Evolutionary conservation across 2,329 filamentous ascomycete genomes (phyloP).

Genomic region (Fusarium ambrosium): DNA sequence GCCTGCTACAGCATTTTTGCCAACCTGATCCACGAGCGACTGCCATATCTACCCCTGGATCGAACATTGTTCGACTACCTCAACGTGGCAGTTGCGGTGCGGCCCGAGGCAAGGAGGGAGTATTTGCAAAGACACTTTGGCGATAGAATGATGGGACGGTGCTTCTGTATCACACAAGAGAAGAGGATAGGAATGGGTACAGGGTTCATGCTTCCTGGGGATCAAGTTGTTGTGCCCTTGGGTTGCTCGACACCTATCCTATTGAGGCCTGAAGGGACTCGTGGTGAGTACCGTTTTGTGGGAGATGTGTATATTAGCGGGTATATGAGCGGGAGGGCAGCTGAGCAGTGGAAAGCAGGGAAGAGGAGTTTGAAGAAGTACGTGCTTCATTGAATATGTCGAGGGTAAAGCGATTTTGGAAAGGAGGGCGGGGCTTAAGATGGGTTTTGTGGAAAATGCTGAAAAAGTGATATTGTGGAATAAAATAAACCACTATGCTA

Average conservation of each 20-base stretch:
- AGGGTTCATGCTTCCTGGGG: constrained; percentile 27
- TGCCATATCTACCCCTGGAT: constrained; percentile 15
- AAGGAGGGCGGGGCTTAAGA: background rate
- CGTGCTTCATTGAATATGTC: constrained; percentile 13
- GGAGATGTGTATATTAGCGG: constrained; percentile 28
- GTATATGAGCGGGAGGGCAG: constrained; percentile 27
- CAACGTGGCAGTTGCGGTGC: background rate
- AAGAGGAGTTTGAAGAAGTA: constrained; percentile 18
- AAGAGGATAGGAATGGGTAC: constrained; percentile 18
- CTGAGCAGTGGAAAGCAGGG: constrained; percentile 17
- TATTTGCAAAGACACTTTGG: constrained; percentile 22
- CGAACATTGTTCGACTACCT: background rate
- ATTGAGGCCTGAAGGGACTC: constrained; percentile 15
- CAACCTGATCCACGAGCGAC: constrained; percentile 20
- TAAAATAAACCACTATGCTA: no score
- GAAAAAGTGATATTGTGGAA: background rate
- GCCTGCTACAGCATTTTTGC: constrained; percentile 16
- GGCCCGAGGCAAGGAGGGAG: constrained; percentile 5
- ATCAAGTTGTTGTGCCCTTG: constrained; percentile 22
- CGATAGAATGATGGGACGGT: constrained; percentile 24
- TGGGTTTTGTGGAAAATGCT: background rate
- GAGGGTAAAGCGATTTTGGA: background rate
- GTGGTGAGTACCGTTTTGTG: constrained; percentile 20
- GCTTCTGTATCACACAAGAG: constrained; percentile 23
- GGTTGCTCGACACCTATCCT: constrained; percentile 30